Conservation (phyloP, 495 filamentous ascomycete genomes). For the Penicillium macrosclerotiorum region DNA sequence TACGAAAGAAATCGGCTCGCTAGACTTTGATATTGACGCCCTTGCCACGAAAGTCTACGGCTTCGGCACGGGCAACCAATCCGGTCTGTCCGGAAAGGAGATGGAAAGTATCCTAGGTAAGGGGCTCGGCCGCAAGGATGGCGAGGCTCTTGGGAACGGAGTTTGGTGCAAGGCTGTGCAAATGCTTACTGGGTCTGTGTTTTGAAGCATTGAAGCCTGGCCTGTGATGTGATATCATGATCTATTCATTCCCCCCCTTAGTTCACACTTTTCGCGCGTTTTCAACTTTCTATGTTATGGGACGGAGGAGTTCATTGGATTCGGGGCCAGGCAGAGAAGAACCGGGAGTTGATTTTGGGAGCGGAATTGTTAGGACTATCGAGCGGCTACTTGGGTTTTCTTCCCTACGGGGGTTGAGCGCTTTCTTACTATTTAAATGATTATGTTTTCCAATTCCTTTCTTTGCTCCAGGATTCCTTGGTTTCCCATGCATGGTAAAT, state of each 20-base stretch:
- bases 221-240: constrained; percentile 12
- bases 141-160: constrained; percentile 33
- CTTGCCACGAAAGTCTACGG: constrained; percentile 47
- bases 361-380: neutral
- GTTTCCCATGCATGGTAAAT: no score
- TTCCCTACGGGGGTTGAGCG: constrained; percentile 5
- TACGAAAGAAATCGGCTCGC: constrained; percentile 21
- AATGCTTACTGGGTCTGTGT: constrained; percentile 35
- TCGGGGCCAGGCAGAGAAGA: no score
- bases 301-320: no score
- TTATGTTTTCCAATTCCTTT: neutral
- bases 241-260: constrained; percentile 9
- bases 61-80: constrained; percentile 32
- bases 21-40: constrained; percentile 41
- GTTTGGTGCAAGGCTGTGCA: constrained; percentile 43
- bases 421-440: constrained; percentile 9
- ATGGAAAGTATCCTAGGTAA: constrained; percentile 39
- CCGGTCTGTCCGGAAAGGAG: constrained; percentile 34
- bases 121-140: constrained; percentile 23
- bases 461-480: neutral
- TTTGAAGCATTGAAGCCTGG: constrained; percentile 19
- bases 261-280: no score
- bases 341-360: no score
- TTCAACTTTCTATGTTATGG: no score
- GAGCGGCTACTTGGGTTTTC: neutral